phyloP scores from a whole-genome alignment of 768 basidiomycete genomes.

The Fomitopsis pulvina region DNA sequence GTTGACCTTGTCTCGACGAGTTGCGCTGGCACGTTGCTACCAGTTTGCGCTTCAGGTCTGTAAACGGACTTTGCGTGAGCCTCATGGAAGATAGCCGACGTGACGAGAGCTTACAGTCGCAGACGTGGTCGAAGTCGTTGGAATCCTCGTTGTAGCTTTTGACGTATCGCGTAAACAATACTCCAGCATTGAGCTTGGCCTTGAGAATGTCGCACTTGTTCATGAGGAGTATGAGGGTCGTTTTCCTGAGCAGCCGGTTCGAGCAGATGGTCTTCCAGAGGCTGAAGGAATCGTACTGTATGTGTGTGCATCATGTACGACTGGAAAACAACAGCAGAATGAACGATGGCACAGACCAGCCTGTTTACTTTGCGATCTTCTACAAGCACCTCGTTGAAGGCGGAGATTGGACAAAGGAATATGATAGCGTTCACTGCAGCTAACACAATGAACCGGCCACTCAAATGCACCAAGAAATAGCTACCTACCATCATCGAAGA shows the following conservation, averaged over 20 bases:
- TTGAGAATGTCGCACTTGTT: constrained; percentile 60
- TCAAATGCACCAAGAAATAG: background rate
- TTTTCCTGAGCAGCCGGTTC: constrained; percentile 46
- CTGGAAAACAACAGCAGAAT: background rate
- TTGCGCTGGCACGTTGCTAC: constrained; percentile 41
- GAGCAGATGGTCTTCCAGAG: constrained; percentile 56
- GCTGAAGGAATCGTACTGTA: constrained; percentile 47
- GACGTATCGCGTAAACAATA: constrained; percentile 49
- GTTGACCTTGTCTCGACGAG: constrained; percentile 38
- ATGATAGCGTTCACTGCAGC: constrained; percentile 53
- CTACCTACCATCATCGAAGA: constrained; percentile 55
- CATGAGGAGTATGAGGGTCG: constrained; percentile 54
- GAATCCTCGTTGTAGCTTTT: constrained; percentile 45
- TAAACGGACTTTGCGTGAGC: background rate
- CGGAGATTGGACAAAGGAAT: constrained; percentile 59
- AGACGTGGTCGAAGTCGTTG: constrained; percentile 45
- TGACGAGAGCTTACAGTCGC: constrained; percentile 37
- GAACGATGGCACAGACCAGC: constrained; percentile 34
- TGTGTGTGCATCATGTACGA: background rate
- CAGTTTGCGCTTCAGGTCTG: constrained; percentile 50
- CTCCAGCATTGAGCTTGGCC: constrained; percentile 42
- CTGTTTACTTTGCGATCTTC: constrained; percentile 56
- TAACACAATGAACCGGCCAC: constrained; percentile 1
- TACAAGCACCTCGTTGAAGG: constrained; percentile 55
- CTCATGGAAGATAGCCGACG: background rate